Evolutionary conservation across 257 asterid genomes (phyloP), one percentile per base, ranked within the genome.

Genomic region (Mitragyna speciosa): DNA sequence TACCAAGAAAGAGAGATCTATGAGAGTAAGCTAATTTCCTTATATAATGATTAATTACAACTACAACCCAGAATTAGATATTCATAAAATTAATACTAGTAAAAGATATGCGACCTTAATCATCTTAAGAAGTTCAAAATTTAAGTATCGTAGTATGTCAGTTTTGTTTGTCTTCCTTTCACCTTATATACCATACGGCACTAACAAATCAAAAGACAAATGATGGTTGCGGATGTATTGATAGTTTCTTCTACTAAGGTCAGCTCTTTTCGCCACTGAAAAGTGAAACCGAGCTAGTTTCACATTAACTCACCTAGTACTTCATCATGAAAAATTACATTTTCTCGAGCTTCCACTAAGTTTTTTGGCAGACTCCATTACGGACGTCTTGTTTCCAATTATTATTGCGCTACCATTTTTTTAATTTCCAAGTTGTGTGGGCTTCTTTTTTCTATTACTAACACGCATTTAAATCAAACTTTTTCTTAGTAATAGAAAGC

Each of bases 1-100:
- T 30, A 6, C 15, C 69, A 75, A 30, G 72, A 69, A 74, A 41
- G 75, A 79, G 2, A 72, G 68, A 19, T 75, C 81, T 30, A 58
- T 76, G 78, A 79, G 81, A 49, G 83, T 83, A 79, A 45, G 81
- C 56, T 41, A 5, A 31, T 33, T 51, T 41, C 39, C 8, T 16
- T 43, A 51, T 33, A 5, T 17, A 24, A 54, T 54, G 7, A 5
- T 54, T 54, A 45, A 45, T 36, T 36, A 36, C 39, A 36, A 4
- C 3, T 36, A 36, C 61, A 54, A 54, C n/a, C 7, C 59, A 19
- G 6, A 52, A 17, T 52, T 52, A 15, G 2, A n/a, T 52, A 3
- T 22, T 52, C 59, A 52, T 17, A 15, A 52, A 52, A n/a, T n/a
- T n/a, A n/a, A n/a, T n/a, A n/a, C n/a, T n/a, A n/a, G n/a, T n/a